phyloP scores from a whole-genome alignment of 2,329 filamentous ascomycete species.

The Leptographium procerum region DNA sequence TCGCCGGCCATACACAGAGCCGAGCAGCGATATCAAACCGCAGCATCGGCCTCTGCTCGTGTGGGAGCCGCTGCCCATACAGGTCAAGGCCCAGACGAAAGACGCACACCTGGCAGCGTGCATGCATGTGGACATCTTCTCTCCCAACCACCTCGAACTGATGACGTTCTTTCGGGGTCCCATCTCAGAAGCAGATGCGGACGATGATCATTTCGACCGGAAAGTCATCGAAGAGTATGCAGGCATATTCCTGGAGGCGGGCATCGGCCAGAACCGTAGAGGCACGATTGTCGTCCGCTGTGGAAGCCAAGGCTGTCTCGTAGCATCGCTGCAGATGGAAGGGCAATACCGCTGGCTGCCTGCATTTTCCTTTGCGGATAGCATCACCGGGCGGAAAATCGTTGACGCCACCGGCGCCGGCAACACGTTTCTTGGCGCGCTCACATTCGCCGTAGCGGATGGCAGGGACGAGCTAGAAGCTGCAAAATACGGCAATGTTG shows the following conservation, averaged over 20 bases:
- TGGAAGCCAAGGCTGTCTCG: slow-evolving; percentile 2
- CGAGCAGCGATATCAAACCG: no score
- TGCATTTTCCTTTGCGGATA: neutral
- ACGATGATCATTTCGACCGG: neutral
- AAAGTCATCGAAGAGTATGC: neutral
- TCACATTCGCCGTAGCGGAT: neutral
- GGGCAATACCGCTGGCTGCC: slow-evolving; percentile 1
- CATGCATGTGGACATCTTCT: slow-evolving; percentile 1
- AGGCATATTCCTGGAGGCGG: neutral
- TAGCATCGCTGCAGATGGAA: neutral
- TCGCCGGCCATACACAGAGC: no score
- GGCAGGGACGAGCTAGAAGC: neutral
- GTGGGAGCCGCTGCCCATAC: slow-evolving; percentile 1
- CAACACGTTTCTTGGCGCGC: slow-evolving; percentile 6
- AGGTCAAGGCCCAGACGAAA: neutral
- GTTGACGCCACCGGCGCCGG: slow-evolving; percentile 7
- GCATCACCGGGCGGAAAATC: neutral
- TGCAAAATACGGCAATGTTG: neutral
- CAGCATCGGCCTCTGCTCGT: neutral
- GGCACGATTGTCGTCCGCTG: neutral
- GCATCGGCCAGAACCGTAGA: neutral
- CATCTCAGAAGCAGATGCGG: neutral
- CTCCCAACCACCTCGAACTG: slow-evolving; percentile 5
- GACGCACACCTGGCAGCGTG: neutral
- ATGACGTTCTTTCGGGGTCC: neutral